A percentile compares a stretch with the other conserved stretches of the same genome.
phyloP scores from a whole-genome alignment of 352 stramenopile genomes.

The Globisporangium cystogenes region DNA sequence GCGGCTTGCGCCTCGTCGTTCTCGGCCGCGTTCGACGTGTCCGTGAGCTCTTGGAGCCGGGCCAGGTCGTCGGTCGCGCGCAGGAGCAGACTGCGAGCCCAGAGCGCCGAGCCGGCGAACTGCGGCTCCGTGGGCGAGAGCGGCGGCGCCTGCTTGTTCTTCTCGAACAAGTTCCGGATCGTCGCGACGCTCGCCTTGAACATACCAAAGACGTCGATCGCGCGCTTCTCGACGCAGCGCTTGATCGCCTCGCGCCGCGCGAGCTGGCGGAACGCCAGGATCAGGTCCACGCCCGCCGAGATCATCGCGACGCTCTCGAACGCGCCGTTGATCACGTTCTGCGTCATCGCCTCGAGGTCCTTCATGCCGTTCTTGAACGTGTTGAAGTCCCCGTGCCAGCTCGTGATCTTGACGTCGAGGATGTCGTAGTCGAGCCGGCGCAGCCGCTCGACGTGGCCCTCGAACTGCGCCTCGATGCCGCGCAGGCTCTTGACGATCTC shows the following conservation, averaged over 20 bases:
- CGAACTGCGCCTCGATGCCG: conserved; percentile 92
- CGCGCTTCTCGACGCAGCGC: conserved; percentile 92
- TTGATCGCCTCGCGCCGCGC: conserved; percentile 92
- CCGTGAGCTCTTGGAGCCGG: conserved; percentile 62
- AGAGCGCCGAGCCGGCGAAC: conserved; percentile 90
- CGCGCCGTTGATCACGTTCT: conserved; percentile 93
- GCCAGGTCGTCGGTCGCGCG: conserved; percentile 70
- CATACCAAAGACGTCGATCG: conserved; percentile 89
- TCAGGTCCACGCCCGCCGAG: conserved; percentile 82
- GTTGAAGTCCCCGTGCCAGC: conserved; percentile 95
- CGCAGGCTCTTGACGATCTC: conserved; percentile 91
- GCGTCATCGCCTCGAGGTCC: conserved; percentile 94
- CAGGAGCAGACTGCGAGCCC: conserved; percentile 86
- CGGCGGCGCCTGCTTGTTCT: conserved; percentile 80
- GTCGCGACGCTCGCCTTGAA: conserved; percentile 79
- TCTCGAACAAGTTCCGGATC: conserved; percentile 90
- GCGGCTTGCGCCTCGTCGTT: conserved; percentile 71
- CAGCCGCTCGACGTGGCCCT: conserved; percentile 86
- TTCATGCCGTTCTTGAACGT: conserved; percentile 95
- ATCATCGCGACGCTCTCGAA: conserved; percentile 93
- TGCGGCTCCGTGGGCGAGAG: conserved; percentile 88
- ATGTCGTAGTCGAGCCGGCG: conserved; percentile 92
- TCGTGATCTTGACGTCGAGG: conserved; percentile 92
- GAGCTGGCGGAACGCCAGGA: conserved; percentile 92
- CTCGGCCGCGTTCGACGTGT: conserved; percentile 66